These are phyloP conservation scores for Phytophthora lateralis DNA, from an alignment of 352 stramenopile genomes.

Conservation along the genomic window DNA sequence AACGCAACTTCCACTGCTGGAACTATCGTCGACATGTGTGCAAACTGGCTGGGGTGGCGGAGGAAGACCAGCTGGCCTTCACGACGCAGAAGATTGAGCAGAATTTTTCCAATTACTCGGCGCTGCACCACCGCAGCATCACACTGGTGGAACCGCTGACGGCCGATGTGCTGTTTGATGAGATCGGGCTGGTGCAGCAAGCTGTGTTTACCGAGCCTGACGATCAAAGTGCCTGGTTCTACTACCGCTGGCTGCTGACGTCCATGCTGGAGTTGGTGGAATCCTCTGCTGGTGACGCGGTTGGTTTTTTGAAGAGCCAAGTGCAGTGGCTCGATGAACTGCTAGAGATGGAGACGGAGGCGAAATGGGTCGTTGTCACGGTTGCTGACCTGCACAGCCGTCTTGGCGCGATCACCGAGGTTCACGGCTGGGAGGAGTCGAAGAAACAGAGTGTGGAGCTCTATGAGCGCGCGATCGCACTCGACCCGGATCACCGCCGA, in stretches of 20 bases:
- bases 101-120: slow-evolving; percentile 99
- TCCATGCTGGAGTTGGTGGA: slow-evolving; percentile 66
- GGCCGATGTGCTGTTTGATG: slow-evolving; percentile 59
- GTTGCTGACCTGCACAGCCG: slow-evolving; percentile 58
- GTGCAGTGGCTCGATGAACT: slow-evolving; percentile 84
- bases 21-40: slow-evolving; percentile 94
- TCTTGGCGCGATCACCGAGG: slow-evolving; percentile 33
- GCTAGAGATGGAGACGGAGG: slow-evolving; percentile 74
- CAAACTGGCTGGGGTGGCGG: slow-evolving; percentile 49
- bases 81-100: slow-evolving; percentile 96
- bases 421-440: slow-evolving; percentile 27
- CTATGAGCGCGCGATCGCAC: slow-evolving; percentile 48
- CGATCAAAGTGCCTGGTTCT: slow-evolving; percentile 99
- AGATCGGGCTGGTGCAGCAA: slow-evolving; percentile 91
- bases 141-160: slow-evolving; percentile 54
- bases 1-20: slow-evolving; percentile 99
- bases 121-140: slow-evolving; percentile 73
- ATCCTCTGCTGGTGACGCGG: slow-evolving; percentile 43
- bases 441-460: slow-evolving; percentile 52
- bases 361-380: slow-evolving; percentile 79
- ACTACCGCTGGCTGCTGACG: slow-evolving; percentile 94
- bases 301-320: slow-evolving; percentile 70
- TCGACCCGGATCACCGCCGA: slow-evolving; percentile 65
- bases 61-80: slow-evolving; percentile 92
- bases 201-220: slow-evolving; percentile 98